Evolutionary conservation across 148 eudicot species (phyloP).

Genomic region (Mesembryanthemum crystallinum): DNA sequence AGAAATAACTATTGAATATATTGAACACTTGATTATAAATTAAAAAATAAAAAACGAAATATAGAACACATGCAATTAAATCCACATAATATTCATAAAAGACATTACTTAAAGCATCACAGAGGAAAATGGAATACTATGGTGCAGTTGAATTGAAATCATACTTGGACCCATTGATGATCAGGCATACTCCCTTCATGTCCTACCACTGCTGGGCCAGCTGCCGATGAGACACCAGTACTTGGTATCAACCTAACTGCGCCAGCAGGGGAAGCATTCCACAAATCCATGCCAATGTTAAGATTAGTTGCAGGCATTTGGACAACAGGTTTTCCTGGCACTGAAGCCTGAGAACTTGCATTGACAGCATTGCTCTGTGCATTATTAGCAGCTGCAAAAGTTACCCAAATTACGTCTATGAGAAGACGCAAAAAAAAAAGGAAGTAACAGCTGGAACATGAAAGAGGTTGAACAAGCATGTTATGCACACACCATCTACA

Average conservation of each 20-base stretch:
- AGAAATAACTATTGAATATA: no score
- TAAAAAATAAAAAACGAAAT: no score
- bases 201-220: conserved; percentile 37
- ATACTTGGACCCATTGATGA: conserved; percentile 68
- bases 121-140: background rate
- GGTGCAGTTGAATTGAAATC: background rate
- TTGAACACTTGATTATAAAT: background rate
- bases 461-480: background rate
- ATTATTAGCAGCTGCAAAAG: conserved; percentile 57
- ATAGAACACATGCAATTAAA: background rate
- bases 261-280: conserved; percentile 71
- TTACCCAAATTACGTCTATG: conserved; percentile 7
- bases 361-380: conserved; percentile 44
- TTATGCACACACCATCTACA: conserved; percentile 66
- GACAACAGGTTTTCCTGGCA: conserved; percentile 61
- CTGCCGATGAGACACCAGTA: conserved; percentile 47
- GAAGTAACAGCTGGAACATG: background rate
- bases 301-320: conserved; percentile 61
- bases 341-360: conserved; percentile 42
- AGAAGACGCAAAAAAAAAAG: background rate
- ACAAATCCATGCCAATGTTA: conserved; percentile 92
- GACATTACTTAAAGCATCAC: no score
- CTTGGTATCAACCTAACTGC: conserved; percentile 50
- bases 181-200: conserved; percentile 52
- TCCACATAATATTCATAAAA: no score